Conservation (phyloP, 352 stramenopile species). For the Globisporangium orthogonon region DNA sequence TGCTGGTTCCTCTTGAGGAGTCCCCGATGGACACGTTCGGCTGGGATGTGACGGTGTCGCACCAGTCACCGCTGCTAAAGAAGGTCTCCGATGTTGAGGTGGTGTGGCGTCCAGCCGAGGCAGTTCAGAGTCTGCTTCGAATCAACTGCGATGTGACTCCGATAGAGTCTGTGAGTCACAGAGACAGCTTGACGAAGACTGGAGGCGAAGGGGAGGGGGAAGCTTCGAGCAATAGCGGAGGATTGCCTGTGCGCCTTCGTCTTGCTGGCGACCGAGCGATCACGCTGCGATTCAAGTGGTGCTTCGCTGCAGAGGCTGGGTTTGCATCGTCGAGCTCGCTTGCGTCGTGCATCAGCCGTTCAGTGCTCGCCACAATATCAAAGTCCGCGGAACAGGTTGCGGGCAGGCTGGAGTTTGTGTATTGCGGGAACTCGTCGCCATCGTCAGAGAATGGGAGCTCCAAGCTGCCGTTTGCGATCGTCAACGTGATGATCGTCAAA, state of each 20-base stretch:
- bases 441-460: constrained; percentile 8
- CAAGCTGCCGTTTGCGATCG: constrained; percentile 14
- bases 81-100: constrained; percentile 34
- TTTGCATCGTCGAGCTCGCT: constrained; percentile 61
- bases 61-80: constrained; percentile 21
- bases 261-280: constrained; percentile 27
- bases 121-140: constrained; percentile 46
- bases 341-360: constrained; percentile 59
- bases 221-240: neutral
- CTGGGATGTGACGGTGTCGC: constrained; percentile 43
- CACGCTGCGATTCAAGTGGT: constrained; percentile 53
- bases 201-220: neutral
- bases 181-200: constrained; percentile 9
- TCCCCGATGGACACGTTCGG: constrained; percentile 47
- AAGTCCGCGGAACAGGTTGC: constrained; percentile 41
- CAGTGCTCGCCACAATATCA: constrained; percentile 55
- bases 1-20: constrained; percentile 75
- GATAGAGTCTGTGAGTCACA: constrained; percentile 21
- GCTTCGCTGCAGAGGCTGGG: constrained; percentile 49
- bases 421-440: constrained; percentile 10
- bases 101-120: constrained; percentile 39
- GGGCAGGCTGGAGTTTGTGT: constrained; percentile 52
- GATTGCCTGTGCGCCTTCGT: constrained; percentile 33
- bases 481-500: constrained; percentile 70
- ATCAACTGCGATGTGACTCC: constrained; percentile 37